phyloP scores from a whole-genome alignment of 2,329 filamentous ascomycete genomes.

The Madurella fahalii region DNA sequence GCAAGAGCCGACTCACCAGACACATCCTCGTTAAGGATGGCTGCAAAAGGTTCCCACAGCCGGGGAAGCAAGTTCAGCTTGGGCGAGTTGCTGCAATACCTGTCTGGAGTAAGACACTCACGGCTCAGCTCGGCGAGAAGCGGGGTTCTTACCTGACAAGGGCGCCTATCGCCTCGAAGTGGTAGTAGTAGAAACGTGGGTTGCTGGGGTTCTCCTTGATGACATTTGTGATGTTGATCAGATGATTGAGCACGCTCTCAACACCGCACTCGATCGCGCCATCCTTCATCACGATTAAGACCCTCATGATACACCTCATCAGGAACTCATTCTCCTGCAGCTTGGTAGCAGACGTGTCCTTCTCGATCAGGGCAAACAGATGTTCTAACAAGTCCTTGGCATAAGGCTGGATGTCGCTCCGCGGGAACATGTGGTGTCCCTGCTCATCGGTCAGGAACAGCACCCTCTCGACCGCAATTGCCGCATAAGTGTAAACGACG shows the following conservation, averaged over 20 bases:
- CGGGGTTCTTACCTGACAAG: slow-evolving; percentile 60
- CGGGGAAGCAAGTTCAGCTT: slow-evolving; percentile 72
- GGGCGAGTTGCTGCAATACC: slow-evolving; percentile 63
- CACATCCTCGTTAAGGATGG: slow-evolving; percentile 75
- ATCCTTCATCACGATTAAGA: slow-evolving; percentile 89
- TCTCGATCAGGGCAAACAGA: slow-evolving; percentile 86
- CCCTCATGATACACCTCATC: slow-evolving; percentile 98
- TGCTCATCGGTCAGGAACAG: slow-evolving; percentile 76
- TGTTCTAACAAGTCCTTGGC: slow-evolving; percentile 85
- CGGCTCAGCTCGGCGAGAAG: not conserved
- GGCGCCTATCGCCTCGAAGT: slow-evolving; percentile 91
- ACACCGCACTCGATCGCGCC: slow-evolving; percentile 63
- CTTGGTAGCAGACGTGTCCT: slow-evolving; percentile 79
- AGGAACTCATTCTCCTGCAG: slow-evolving; percentile 98
- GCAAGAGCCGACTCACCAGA: slow-evolving; percentile 51
- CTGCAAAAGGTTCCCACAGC: slow-evolving; percentile 78
- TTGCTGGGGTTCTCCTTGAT: slow-evolving; percentile 96
- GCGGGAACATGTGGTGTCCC: slow-evolving; percentile 73
- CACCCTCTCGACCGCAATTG: slow-evolving; percentile 92
- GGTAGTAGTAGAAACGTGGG: slow-evolving; percentile 96
- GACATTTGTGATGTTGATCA: slow-evolving; percentile 84
- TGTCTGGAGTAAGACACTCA: slow-evolving; percentile 25
- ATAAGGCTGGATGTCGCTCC: slow-evolving; percentile 72
- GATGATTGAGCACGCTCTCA: slow-evolving; percentile 74
- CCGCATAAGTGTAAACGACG: slow-evolving; percentile 95